A percentile compares a stretch with the other conserved stretches of the same genome.
Conservation (phyloP, 148 eudicot genomes). For the Pharnaceum exiguum region DNA sequence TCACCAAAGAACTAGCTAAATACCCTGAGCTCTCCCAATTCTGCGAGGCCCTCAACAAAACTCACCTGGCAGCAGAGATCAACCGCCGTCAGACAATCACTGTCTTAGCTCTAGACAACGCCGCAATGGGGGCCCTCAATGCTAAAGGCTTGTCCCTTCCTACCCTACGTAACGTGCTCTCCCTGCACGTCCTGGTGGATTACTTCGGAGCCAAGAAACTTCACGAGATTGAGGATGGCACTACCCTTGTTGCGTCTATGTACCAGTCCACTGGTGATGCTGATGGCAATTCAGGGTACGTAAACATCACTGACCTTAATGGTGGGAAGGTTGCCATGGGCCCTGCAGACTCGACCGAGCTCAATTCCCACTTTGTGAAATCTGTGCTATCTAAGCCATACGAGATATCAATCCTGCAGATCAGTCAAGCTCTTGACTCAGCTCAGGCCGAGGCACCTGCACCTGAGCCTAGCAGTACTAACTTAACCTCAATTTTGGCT, state of each 20-base stretch:
- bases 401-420: constrained; percentile 60
- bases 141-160: constrained; percentile 38
- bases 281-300: constrained; percentile 62
- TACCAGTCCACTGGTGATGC: constrained; percentile 82
- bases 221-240: constrained; percentile 60
- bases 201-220: constrained; percentile 75
- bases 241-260: constrained; percentile 66
- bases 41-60: constrained; percentile 69
- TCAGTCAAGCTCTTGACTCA: constrained; percentile 48
- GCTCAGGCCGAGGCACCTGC: constrained; percentile 71
- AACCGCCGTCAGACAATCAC: constrained; percentile 72
- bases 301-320: constrained; percentile 63
- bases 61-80: constrained; percentile 77
- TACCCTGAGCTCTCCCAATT: constrained; percentile 60
- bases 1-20: constrained; percentile 50
- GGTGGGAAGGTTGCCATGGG: constrained; percentile 69
- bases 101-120: constrained; percentile 67
- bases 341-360: constrained; percentile 32
- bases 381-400: constrained; percentile 52
- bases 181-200: constrained; percentile 69
- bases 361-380: constrained; percentile 47
- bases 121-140: constrained; percentile 58
- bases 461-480: constrained; percentile 37
- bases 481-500: constrained; percentile 36
- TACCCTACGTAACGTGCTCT: constrained; percentile 54